Conservation (phyloP, 2,329 filamentous ascomycete genomes). For the Didymella segeticola region DNA sequence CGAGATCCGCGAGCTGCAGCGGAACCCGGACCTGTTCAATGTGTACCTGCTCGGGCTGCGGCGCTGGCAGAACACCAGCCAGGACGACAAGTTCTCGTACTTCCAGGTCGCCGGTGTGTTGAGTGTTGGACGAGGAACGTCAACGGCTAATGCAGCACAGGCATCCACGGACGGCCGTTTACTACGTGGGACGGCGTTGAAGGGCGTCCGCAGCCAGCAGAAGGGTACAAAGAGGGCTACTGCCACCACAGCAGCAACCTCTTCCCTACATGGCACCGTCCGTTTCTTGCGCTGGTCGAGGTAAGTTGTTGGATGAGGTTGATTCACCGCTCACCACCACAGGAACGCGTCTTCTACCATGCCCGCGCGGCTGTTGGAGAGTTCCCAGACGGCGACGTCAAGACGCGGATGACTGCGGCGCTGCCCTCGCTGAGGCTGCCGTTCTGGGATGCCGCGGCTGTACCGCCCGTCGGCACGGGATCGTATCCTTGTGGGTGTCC, state of each 20-base stretch:
- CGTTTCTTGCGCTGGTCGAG: conserved; percentile 71
- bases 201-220: conserved; percentile 34
- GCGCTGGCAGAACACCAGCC: conserved; percentile 71
- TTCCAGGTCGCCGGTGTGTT: conserved; percentile 75
- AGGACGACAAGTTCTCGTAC: conserved; percentile 71
- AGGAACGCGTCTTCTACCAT: conserved; percentile 52
- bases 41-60: conserved; percentile 76
- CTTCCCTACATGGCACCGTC: conserved; percentile 82
- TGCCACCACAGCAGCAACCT: conserved; percentile 78
- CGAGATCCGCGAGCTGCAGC: conserved; percentile 71
- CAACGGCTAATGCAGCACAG: conserved; percentile 50
- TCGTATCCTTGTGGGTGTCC: conserved; percentile 38
- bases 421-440: conserved; percentile 50
- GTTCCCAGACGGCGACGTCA: conserved; percentile 47
- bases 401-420: conserved; percentile 46
- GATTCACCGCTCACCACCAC: conserved; percentile 2
- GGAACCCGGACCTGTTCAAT: conserved; percentile 70
- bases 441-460: conserved; percentile 56
- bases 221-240: conserved; percentile 69
- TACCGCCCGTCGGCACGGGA: conserved; percentile 42
- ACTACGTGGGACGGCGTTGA: conserved; percentile 62
- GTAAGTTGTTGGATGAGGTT: conserved; percentile 35
- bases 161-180: conserved; percentile 79
- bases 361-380: conserved; percentile 47
- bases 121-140: not conserved